These are phyloP conservation scores for Daldinia childiae DNA, from an alignment of 495 filamentous ascomycete genomes.

Conservation along the genomic window DNA sequence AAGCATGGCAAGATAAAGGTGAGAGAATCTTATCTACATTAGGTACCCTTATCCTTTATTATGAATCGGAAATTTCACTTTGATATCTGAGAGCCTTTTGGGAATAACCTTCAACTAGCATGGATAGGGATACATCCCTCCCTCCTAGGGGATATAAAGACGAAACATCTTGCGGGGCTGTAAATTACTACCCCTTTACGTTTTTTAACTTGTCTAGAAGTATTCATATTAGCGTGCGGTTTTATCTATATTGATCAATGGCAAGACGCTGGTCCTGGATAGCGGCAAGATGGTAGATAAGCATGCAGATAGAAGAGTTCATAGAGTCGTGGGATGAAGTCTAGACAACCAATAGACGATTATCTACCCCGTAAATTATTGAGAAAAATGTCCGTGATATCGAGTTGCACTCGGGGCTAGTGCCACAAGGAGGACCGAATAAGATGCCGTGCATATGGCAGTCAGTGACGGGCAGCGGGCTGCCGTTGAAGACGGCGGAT, in stretches of 20 bases:
- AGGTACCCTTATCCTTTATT: conserved; percentile 3
- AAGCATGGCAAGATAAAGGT: background rate
- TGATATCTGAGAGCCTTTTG: conserved; percentile 1
- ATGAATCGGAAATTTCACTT: conserved; percentile 9
- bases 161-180: background rate
- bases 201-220: background rate
- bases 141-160: background rate
- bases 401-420: background rate
- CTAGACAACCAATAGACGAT: background rate
- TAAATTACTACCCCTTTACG: background rate
- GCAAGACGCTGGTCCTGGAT: background rate
- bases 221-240: background rate
- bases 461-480: conserved; percentile 14
- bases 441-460: conserved; percentile 13
- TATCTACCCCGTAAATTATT: conserved; percentile 5
- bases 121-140: background rate
- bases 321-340: background rate
- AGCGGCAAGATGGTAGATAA: background rate
- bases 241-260: background rate
- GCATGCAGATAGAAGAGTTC: background rate
- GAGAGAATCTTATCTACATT: background rate
- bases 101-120: background rate
- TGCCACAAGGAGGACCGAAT: conserved; percentile 7
- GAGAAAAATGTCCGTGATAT: conserved; percentile 28
- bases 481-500: conserved; percentile 3